A percentile compares a stretch with the other conserved stretches of the same genome.
phyloP scores from a whole-genome alignment of 106 monocot genomes.

The Hemerocallis citrina region DNA sequence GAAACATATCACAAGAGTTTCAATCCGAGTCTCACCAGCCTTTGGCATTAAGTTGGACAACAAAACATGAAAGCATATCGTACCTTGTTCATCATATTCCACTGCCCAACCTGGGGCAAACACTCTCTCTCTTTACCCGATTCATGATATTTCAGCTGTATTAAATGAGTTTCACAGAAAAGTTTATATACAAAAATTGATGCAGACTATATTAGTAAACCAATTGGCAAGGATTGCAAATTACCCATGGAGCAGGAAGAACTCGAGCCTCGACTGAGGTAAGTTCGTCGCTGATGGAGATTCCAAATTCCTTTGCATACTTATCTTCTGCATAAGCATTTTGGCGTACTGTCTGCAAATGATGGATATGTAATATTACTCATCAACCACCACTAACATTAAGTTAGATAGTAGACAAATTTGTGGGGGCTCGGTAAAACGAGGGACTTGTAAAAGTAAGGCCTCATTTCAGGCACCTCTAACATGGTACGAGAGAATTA shows the following conservation, averaged over 20 bases:
- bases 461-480: too few relatives aligned
- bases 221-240: slow-evolving; percentile 30
- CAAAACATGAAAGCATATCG: background rate
- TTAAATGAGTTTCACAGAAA: background rate
- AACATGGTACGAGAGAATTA: too few relatives aligned
- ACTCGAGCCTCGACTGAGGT: slow-evolving; percentile 81
- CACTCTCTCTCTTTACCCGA: slow-evolving; percentile 66
- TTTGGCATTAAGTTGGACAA: background rate
- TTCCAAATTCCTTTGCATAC: slow-evolving; percentile 84
- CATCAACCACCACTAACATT: too few relatives aligned
- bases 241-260: slow-evolving; percentile 97
- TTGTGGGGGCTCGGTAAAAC: too few relatives aligned
- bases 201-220: background rate
- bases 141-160: slow-evolving; percentile 79
- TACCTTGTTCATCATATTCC: slow-evolving; percentile 99
- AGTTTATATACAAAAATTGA: background rate
- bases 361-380: too few relatives aligned
- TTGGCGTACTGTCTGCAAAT: slow-evolving; percentile 56
- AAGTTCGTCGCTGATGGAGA: slow-evolving; percentile 61
- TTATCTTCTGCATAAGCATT: slow-evolving; percentile 72
- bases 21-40: too few relatives aligned
- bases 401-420: too few relatives aligned
- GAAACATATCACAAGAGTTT: background rate
- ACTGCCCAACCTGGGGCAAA: slow-evolving; percentile 71
- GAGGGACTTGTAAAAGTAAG: too few relatives aligned